Conservation (phyloP, 257 asterid species). For the Solanum dulcamara region DNA sequence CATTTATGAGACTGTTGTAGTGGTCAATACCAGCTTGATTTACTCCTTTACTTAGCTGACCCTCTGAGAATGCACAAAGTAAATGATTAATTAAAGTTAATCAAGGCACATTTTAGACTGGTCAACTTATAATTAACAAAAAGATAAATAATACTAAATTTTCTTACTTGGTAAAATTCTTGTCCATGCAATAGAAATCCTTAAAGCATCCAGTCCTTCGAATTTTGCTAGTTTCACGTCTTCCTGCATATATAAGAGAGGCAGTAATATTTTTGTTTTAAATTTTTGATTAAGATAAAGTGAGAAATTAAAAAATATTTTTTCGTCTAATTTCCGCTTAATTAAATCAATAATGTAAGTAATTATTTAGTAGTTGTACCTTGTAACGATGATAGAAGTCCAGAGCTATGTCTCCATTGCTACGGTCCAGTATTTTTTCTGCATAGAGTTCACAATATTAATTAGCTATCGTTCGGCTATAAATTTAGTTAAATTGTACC, state of each 20-base stretch:
- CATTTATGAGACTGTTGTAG: slow-evolving; percentile 50
- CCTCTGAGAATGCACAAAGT: slow-evolving; percentile 15
- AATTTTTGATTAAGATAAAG: neutral
- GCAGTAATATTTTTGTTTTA: too few species aligned
- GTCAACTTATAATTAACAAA: neutral
- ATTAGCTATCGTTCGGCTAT: accelerated
- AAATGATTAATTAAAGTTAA: neutral
- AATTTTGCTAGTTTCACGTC: slow-evolving; percentile 37
- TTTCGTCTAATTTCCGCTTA: neutral
- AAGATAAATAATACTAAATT: too few species aligned
- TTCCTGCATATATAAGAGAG: too few species aligned
- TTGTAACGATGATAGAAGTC: slow-evolving; percentile 46
- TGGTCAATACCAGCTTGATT: slow-evolving; percentile 48
- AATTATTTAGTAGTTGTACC: too few species aligned
- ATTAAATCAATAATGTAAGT: neutral
- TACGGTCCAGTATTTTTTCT: slow-evolving; percentile 34
- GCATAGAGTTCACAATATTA: neutral
- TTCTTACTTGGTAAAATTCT: slow-evolving; percentile 50
- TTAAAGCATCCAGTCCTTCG: slow-evolving; percentile 31
- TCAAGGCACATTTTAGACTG: too few species aligned
- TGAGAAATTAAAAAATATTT: neutral
- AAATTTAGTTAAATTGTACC: too few species aligned
- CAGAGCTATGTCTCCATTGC: slow-evolving; percentile 37
- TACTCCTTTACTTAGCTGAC: slow-evolving; percentile 46
- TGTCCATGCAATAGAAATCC: slow-evolving; percentile 68